Conservation (phyloP, 2,329 filamentous ascomycete species). For the Sclerotinia nivalis region DNA sequence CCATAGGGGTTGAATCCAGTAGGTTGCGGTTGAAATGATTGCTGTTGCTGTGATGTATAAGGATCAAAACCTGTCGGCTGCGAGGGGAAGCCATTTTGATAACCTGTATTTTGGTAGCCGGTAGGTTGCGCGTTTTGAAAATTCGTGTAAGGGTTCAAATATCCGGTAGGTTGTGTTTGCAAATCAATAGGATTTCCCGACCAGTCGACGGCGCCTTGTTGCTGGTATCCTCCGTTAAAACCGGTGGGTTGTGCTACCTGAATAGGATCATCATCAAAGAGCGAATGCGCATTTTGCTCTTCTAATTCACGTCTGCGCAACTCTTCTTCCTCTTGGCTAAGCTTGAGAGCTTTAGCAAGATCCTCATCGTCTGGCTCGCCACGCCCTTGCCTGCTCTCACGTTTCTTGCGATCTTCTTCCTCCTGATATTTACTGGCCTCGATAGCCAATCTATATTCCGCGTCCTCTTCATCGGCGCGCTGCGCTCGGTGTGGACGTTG, state of each 20-base stretch:
- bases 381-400: constrained; percentile 58
- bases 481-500: constrained; percentile 51
- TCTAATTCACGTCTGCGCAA: constrained; percentile 83
- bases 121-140: constrained; percentile 55
- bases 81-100: constrained; percentile 64
- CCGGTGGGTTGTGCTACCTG: constrained; percentile 69
- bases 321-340: constrained; percentile 94
- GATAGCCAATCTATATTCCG: constrained; percentile 85
- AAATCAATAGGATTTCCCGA: constrained; percentile 93
- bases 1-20: constrained; percentile 58
- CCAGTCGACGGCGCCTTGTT: constrained; percentile 95
- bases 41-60: constrained; percentile 55
- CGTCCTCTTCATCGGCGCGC: constrained; percentile 75
- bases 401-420: constrained; percentile 80
- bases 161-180: constrained; percentile 81
- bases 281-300: constrained; percentile 75
- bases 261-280: constrained; percentile 80
- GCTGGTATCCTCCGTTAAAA: constrained; percentile 96
- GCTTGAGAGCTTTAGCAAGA: constrained; percentile 88
- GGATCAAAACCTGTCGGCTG: constrained; percentile 73
- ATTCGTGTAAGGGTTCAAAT: constrained; percentile 57
- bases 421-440: constrained; percentile 95
- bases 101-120: constrained; percentile 66
- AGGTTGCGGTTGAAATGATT: constrained; percentile 56
- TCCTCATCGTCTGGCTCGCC: constrained; percentile 70